Evolutionary conservation across 306 rosid species (phyloP).

Genomic region (Acacia crassicarpa): DNA sequence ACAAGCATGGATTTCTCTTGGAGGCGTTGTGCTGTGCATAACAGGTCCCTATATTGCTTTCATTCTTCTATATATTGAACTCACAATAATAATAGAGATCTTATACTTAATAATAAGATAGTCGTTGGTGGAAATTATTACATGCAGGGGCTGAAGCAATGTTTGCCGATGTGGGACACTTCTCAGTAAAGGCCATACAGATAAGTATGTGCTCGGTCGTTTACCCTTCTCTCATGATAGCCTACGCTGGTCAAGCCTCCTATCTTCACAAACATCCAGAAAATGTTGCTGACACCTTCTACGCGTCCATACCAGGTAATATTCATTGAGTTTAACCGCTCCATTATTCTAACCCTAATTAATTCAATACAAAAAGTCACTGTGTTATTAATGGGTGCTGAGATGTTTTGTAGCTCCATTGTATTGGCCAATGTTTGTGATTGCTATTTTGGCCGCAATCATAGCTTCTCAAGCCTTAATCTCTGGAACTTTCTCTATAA

Average conservation of each 20-base stretch:
- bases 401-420: conserved; percentile 36
- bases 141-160: not conserved
- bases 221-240: not conserved
- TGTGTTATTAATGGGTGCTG: not conserved
- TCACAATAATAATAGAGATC: too few species aligned
- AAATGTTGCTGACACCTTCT: not conserved
- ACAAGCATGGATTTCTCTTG: not conserved
- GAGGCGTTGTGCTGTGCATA: not conserved
- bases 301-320: not conserved
- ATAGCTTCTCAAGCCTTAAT: conserved; percentile 66
- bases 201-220: not conserved
- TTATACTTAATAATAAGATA: too few species aligned
- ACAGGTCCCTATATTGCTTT: not conserved
- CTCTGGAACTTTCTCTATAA: conserved; percentile 57
- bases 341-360: not conserved
- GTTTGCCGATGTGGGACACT: conserved; percentile 6
- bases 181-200: not conserved
- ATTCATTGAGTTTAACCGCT: not conserved
- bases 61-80: not conserved
- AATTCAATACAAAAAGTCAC: not conserved
- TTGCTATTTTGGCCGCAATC: conserved; percentile 49
- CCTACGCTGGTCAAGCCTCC: conserved; percentile 8
- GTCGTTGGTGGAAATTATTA: not conserved
- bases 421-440: conserved; percentile 60
- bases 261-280: not conserved